A percentile compares a stretch with the other conserved stretches of the same genome.
These are phyloP conservation scores for Fremontodendron californicum DNA, from an alignment of 345 rosid species.

Conservation along the genomic window DNA sequence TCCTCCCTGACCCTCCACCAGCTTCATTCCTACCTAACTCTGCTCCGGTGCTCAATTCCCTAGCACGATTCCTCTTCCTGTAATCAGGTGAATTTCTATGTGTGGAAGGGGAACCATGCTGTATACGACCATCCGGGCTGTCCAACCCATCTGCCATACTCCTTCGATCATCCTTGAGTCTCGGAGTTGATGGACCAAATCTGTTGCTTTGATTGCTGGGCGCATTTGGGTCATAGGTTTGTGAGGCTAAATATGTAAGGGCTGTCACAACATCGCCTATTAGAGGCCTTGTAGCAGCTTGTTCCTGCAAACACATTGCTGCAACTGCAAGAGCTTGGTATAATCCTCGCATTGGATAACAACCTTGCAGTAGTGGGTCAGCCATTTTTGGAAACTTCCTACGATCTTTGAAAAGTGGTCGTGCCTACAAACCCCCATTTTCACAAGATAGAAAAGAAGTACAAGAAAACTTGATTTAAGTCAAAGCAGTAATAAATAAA, in stretches of 20 bases:
- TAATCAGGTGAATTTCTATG: slow-evolving; percentile 85
- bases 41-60: slow-evolving; percentile 50
- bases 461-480: slow-evolving; percentile 4
- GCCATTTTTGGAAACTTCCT: slow-evolving; percentile 97
- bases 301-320: slow-evolving; percentile 98
- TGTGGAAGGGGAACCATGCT: slow-evolving; percentile 67
- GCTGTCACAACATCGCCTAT: slow-evolving; percentile 96
- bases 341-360: slow-evolving; percentile 87
- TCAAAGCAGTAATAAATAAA: background rate
- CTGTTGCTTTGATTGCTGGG: slow-evolving; percentile 55
- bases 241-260: slow-evolving; percentile 90
- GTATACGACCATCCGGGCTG: slow-evolving; percentile 60
- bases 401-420: slow-evolving; percentile 92
- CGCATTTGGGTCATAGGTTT: slow-evolving; percentile 68
- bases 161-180: slow-evolving; percentile 60
- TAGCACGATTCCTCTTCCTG: slow-evolving; percentile 57
- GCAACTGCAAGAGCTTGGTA: slow-evolving; percentile 99
- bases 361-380: slow-evolving; percentile 83
- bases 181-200: slow-evolving; percentile 64
- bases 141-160: slow-evolving; percentile 63
- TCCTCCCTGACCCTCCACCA: slow-evolving; percentile 81
- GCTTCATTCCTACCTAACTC: slow-evolving; percentile 60
- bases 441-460: slow-evolving; percentile 9
- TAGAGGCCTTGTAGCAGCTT: slow-evolving; percentile 91
- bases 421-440: slow-evolving; percentile 49